Evolutionary conservation across 805 yeast genomes (phyloP), one percentile per base, ranked within the genome.

Genomic region (Zygosaccharomyces rouxii): DNA sequence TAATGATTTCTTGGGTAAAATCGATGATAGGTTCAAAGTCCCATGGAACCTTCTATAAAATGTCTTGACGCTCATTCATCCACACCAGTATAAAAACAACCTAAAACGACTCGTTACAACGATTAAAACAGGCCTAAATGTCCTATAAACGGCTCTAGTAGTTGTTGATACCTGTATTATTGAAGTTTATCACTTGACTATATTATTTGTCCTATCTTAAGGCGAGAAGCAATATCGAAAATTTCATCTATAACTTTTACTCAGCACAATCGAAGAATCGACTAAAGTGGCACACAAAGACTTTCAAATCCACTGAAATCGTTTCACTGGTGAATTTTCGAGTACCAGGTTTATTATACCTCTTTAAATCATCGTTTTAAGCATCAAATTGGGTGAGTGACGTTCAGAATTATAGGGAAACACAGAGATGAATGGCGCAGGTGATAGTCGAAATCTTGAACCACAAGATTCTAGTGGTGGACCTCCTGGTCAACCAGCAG

Each of bases 1-100:
- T 10, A 51, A 21, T 4, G 52, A 48, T 35, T 46, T 51, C 25
- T 49, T 35, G 13, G 54, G 29, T 19, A 47, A 26, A 14, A 41
- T 35, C 22, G 44, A 41, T 29, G 25, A 21, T 18, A 16, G 35
- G 23, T 25, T 29, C 21, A 29, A 14, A 2, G 44, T 19, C 44
- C 35, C 31, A 29, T 28, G 33, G 6, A 30, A 41, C 18, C 35
- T 30, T 29, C 35, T 41, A 16, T 7, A 29, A 16, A 41, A 23
- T 9, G 33, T n/a, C 4, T 19, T 41, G 14, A 41, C 5, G 23
- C 25, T 10, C 44, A 41, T 41, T 11, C 7, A 33, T 14, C 33
- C 16, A 16, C 19, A n/a, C 19, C 2, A n/a, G 3, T 16, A 10
- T 33, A 14, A 7, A 10, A n/a, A 5, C 14, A 14, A 3, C 31